Evolutionary conservation across 1,139 yeast species (phyloP).

Genomic region (Saccharomyces uvarum): DNA sequence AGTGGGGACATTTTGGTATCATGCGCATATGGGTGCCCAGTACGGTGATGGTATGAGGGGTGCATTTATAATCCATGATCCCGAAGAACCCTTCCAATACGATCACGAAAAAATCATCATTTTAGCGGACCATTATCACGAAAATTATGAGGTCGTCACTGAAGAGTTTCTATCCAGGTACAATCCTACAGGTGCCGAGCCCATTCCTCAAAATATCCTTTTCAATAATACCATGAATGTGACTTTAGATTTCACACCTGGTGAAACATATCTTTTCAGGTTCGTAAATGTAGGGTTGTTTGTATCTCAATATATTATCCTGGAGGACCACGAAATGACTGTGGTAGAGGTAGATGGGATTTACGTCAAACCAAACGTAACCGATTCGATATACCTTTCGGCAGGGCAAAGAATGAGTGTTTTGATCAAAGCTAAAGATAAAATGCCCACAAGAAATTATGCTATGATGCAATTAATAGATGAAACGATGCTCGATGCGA

Average conservation of each 20-base stretch:
- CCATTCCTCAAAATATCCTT: slow-evolving; percentile 59
- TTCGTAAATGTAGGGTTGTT: slow-evolving; percentile 62
- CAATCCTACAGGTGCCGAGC: slow-evolving; percentile 81
- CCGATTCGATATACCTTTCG: slow-evolving; percentile 54
- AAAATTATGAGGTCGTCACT: slow-evolving; percentile 40
- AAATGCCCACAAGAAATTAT: slow-evolving; percentile 40
- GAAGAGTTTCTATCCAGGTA: slow-evolving; percentile 48
- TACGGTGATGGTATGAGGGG: slow-evolving; percentile 75
- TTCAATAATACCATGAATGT: slow-evolving; percentile 57
- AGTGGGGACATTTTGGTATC: slow-evolving; percentile 75
- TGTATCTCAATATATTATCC: slow-evolving; percentile 59
- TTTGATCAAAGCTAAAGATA: slow-evolving; percentile 47
- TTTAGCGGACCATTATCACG: slow-evolving; percentile 58
- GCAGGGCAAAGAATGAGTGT: slow-evolving; percentile 69
- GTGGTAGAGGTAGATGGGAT: slow-evolving; percentile 73
- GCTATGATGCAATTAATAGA: slow-evolving; percentile 60
- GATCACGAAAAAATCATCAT: slow-evolving; percentile 56
- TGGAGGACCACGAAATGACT: slow-evolving; percentile 61
- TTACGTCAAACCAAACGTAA: slow-evolving; percentile 48
- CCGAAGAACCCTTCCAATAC: slow-evolving; percentile 42
- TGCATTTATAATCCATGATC: slow-evolving; percentile 58
- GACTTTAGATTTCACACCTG: slow-evolving; percentile 51
- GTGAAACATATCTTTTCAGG: slow-evolving; percentile 55
- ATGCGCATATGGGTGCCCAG: slow-evolving; percentile 71
- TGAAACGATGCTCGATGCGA: slow-evolving; percentile 55